Evolutionary conservation across 2,329 filamentous ascomycete species (phyloP), one percentile per base, ranked within the genome.

Genomic region (Neophaeococcomyces aloes): DNA sequence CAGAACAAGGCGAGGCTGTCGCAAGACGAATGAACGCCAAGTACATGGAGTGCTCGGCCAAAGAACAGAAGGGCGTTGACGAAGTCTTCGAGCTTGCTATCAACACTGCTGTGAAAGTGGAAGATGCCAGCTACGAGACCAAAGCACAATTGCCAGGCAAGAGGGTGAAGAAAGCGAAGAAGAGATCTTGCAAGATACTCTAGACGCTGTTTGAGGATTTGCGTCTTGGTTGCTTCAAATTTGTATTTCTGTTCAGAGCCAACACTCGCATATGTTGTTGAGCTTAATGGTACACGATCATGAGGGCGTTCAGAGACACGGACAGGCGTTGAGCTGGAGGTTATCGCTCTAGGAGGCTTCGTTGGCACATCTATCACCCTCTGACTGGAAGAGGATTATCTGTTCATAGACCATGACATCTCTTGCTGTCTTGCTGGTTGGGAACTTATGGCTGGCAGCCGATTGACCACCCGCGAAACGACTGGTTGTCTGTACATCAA

Each of bases 41-140:
- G 59, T 98, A 98, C 69, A 89, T 94, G 77, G 91, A 98, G 69
- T 98, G 91, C 74, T 94, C 87, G 62, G 94, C 86, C 66, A 96
- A 96, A 68, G 91, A 95, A 67, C 91, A 94, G 82, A 79, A 75
- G 42, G 91, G 91, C 45, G 89, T 98, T 35, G 86, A 96, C 62
- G 89, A 96, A 59, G 91, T 96, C 60, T 98, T 98, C 65, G 83
- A 93, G 63, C 74, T 79, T 49, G 91, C 91, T 44, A 88, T 98
- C 60, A 78, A 88, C 58, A 89, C 84, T 40, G 87, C 91, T 25
- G 86, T 98, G 21, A 79, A 82, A 53, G 85, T 87, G 57, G 86
- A 87, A 57, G 79, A 79, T 61, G 80, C 77, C 44, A 61, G 56
- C 38, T 61, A 61, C 53, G 59, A 62, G 51, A 61, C 60, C 25